A percentile compares a stretch with the other conserved stretches of the same genome.
Evolutionary conservation across 179 eudicot genomes (phyloP).

Genomic region (Silene vulgaris): DNA sequence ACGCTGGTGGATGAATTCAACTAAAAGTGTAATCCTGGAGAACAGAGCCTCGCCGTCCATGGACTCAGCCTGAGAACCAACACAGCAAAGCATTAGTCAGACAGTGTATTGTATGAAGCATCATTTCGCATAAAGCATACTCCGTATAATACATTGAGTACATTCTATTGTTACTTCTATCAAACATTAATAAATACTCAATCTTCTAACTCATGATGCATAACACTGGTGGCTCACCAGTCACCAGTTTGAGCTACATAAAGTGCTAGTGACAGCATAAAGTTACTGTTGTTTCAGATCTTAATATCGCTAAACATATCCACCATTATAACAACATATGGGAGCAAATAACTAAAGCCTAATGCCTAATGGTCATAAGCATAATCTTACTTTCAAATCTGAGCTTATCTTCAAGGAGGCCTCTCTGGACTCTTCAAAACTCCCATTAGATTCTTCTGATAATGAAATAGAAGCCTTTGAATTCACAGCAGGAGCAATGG

Average conservation of each 20-base stretch:
- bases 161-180: background rate
- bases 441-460: slow-evolving; percentile 44
- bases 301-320: slow-evolving; percentile 7
- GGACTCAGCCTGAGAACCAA: slow-evolving; percentile 37
- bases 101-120: background rate
- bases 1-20: slow-evolving; percentile 53
- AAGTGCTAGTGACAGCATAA: background rate
- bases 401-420: slow-evolving; percentile 53
- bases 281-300: background rate
- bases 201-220: background rate
- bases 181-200: background rate
- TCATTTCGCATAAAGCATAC: background rate
- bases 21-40: slow-evolving; percentile 46
- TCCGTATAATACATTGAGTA: no score
- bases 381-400: slow-evolving; percentile 42
- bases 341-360: background rate
- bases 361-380: background rate
- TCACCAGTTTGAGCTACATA: background rate
- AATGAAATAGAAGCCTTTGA: slow-evolving; percentile 36
- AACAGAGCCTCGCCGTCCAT: slow-evolving; percentile 53
- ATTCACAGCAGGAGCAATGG: slow-evolving; percentile 50
- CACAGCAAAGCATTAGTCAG: slow-evolving; percentile 1
- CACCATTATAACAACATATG: background rate
- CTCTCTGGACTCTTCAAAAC: slow-evolving; percentile 31
- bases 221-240: background rate